Conservation (phyloP, 139 green algal genomes). For the Chlamydomonas sphaeroides region DNA sequence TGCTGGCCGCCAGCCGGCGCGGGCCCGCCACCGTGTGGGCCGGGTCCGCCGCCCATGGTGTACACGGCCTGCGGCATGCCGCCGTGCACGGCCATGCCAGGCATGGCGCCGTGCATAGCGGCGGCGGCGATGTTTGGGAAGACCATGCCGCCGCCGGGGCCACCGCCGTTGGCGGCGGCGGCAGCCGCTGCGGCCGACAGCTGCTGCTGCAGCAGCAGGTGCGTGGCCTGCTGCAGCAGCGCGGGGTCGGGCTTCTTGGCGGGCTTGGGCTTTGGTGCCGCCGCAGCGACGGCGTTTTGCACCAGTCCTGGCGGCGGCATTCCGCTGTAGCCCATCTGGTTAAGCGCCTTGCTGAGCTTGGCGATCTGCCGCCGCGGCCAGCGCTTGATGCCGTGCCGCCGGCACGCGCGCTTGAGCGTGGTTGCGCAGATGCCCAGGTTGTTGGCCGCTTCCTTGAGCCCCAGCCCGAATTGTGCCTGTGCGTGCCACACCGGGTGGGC, state of each 20-base stretch:
- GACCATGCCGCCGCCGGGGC: background rate
- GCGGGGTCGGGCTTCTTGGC: constrained; percentile 12
- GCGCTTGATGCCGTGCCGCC: constrained; percentile 86
- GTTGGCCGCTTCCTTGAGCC: constrained; percentile 85
- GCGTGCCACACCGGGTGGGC: no score
- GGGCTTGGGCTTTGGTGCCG: constrained; percentile 19
- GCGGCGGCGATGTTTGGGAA: constrained; percentile 6
- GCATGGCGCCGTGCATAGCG: background rate
- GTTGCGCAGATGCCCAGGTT: constrained; percentile 91
- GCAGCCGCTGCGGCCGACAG: background rate
- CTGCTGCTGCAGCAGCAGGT: constrained; percentile 33
- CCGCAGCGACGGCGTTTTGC: constrained; percentile 2
- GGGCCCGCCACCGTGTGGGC: no score
- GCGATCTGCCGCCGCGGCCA: constrained; percentile 80
- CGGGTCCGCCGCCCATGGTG: no score
- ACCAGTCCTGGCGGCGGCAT: constrained; percentile 35
- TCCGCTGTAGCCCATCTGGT: constrained; percentile 51
- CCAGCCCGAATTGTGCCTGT: constrained; percentile 85
- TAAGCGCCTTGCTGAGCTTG: constrained; percentile 64
- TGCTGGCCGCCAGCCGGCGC: no score
- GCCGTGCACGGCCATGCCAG: no score
- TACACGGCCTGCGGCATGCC: no score
- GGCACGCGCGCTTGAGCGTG: constrained; percentile 88
- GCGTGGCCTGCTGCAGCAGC: constrained; percentile 33
- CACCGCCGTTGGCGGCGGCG: background rate